A percentile compares a stretch with the other conserved stretches of the same genome.
These are phyloP conservation scores for Gliomastix tumulicola DNA, from an alignment of 2,329 filamentous ascomycete species.

Conservation along the genomic window DNA sequence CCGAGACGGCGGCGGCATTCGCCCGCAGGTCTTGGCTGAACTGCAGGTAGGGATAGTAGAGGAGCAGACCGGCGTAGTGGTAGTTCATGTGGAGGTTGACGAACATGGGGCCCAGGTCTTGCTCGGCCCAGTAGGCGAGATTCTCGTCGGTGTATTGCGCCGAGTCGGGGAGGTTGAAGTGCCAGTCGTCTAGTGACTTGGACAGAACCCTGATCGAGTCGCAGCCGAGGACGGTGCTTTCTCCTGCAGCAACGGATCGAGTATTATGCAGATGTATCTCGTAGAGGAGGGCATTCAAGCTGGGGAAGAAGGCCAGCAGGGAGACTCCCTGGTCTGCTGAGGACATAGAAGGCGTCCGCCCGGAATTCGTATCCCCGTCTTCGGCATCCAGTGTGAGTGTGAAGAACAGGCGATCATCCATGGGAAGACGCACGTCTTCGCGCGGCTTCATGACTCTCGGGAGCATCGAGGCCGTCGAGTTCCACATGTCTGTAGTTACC, in stretches of 20 bases:
- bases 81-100: slow-evolving; percentile 37
- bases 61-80: slow-evolving; percentile 34
- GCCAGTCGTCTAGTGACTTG: neutral
- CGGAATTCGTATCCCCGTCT: neutral
- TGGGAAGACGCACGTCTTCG: slow-evolving; percentile 16
- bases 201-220: neutral
- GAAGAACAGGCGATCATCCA: slow-evolving; percentile 25
- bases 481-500: slow-evolving; percentile 12
- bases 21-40: neutral
- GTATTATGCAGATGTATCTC: neutral
- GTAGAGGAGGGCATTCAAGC: neutral
- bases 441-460: slow-evolving; percentile 10
- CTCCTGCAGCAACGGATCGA: neutral
- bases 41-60: slow-evolving; percentile 36
- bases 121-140: neutral
- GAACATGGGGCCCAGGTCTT: slow-evolving; percentile 33
- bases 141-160: neutral
- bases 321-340: too few relatives aligned
- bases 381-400: slow-evolving; percentile 1
- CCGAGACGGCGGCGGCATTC: slow-evolving; percentile 2
- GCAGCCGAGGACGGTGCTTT: neutral
- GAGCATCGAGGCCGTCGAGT: slow-evolving; percentile 10
- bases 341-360: neutral
- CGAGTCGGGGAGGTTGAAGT: neutral
- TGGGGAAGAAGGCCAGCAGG: neutral